Percentiles rank a stretch among this genome's conserved stretches.
Conservation (phyloP, 176 grass and related monocot genomes). For the Aegilops longissima region DNA sequence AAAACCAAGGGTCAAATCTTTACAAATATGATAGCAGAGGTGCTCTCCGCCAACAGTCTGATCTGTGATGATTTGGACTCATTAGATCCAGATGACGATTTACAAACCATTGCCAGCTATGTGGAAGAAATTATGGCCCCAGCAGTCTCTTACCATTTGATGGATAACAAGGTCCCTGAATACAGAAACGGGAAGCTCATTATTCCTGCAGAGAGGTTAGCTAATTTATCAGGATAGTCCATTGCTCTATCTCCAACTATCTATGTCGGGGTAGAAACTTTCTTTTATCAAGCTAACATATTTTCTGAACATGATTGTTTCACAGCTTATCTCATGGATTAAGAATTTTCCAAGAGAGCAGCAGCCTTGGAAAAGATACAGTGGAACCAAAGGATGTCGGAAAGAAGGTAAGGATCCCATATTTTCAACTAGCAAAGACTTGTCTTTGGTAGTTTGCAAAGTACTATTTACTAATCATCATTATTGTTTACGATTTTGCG, state of each 20-base stretch:
- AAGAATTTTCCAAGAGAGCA: constrained; percentile 76
- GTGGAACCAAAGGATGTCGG: constrained; percentile 62
- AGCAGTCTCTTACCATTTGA: constrained; percentile 79
- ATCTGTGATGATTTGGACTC: constrained; percentile 78
- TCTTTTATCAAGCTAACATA: background rate
- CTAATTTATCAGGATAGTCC: constrained; percentile 27
- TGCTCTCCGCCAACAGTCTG: constrained; percentile 61
- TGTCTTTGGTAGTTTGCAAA: background rate
- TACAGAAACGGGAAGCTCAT: constrained; percentile 84
- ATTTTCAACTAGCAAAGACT: constrained; percentile 10
- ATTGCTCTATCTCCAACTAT: background rate
- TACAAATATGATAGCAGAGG: constrained; percentile 47
- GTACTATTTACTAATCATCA: background rate
- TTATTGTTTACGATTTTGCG: constrained; percentile 10
- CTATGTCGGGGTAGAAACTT: background rate
- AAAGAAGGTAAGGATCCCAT: constrained; percentile 33
- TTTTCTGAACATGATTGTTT: constrained; percentile 21
- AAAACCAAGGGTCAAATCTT: constrained; percentile 35
- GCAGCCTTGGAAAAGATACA: constrained; percentile 53
- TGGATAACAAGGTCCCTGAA: constrained; percentile 68
- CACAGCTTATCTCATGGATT: constrained; percentile 78
- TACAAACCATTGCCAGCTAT: constrained; percentile 36
- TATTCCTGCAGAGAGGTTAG: constrained; percentile 79
- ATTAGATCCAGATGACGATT: constrained; percentile 46
- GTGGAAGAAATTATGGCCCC: constrained; percentile 71